phyloP scores from a whole-genome alignment of 1,139 yeast genomes.

The Schwanniomyces etchellsii region DNA sequence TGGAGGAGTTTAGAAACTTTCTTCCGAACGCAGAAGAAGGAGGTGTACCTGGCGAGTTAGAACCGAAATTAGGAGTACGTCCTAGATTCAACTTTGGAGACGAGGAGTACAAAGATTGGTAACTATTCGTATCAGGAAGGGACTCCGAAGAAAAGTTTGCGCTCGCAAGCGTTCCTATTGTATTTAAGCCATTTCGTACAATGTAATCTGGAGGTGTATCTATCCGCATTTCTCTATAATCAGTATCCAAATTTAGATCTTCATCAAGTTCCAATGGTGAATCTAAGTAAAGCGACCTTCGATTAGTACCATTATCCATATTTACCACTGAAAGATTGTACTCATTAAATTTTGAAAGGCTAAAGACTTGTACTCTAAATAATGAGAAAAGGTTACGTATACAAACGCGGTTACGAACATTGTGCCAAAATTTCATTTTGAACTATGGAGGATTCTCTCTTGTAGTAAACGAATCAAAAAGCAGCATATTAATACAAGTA shows the following conservation, averaged over 20 bases:
- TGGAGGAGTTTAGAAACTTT: slow-evolving; percentile 6
- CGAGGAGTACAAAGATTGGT: neutral
- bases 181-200: neutral
- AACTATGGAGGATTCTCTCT: slow-evolving; percentile 55
- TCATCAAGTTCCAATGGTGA: too few species aligned
- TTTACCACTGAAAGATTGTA: too few species aligned
- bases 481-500: slow-evolving; percentile 62
- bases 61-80: neutral
- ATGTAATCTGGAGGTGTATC: too few species aligned
- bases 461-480: slow-evolving; percentile 71
- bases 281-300: too few species aligned
- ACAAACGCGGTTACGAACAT: slow-evolving; percentile 1
- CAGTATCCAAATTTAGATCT: too few species aligned
- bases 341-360: too few species aligned
- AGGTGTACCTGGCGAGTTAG: slow-evolving; percentile 1
- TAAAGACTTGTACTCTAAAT: too few species aligned
- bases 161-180: slow-evolving; percentile 20
- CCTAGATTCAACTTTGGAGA: slow-evolving; percentile 3
- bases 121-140: neutral
- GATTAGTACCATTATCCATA: too few species aligned
- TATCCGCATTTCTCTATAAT: too few species aligned
- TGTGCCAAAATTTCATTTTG: neutral
- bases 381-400: neutral
- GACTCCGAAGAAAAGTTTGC: slow-evolving; percentile 44
- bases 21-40: slow-evolving; percentile 5